Conservation (phyloP, 495 filamentous ascomycete species). For the Podospora fimiseda region DNA sequence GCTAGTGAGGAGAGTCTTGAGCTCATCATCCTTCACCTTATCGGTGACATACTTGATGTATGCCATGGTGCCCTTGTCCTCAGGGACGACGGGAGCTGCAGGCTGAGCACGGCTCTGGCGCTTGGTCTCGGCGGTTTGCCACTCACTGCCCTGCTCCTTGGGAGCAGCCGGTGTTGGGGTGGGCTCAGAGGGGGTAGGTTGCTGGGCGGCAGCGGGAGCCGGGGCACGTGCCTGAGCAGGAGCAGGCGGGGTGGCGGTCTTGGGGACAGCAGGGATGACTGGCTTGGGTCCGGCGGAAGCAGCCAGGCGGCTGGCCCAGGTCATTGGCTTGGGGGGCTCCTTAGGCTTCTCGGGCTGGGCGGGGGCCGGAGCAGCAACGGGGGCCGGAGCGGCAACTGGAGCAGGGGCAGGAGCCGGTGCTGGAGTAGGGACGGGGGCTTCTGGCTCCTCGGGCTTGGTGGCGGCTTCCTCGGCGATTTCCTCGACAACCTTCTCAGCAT, state of each 20-base stretch:
- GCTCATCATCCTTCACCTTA: conserved; percentile 62
- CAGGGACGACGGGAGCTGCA: conserved; percentile 39
- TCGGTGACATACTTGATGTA: conserved; percentile 94
- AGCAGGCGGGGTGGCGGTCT: conserved; percentile 39
- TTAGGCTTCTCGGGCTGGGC: conserved; percentile 33
- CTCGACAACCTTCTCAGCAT: conserved; percentile 33
- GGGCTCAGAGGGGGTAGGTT: conserved; percentile 11
- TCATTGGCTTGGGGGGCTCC: conserved; percentile 59
- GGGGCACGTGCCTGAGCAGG: conserved; percentile 26
- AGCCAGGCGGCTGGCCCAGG: conserved; percentile 77
- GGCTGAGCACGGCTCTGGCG: conserved; percentile 63
- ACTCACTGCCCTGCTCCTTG: conserved; percentile 51
- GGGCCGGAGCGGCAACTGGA: conserved; percentile 32
- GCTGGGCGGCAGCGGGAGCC: conserved; percentile 24
- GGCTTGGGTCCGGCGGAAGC: conserved; percentile 43
- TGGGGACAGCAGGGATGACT: conserved; percentile 23
- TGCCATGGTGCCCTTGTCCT: conserved; percentile 64
- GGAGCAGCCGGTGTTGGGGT: conserved; percentile 23
- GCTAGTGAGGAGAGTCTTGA: conserved; percentile 57
- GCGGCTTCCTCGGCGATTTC: conserved; percentile 43
- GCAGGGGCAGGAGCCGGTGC: conserved; percentile 38
- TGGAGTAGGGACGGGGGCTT: conserved; percentile 55
- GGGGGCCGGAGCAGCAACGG: conserved; percentile 30
- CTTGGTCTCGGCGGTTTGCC: conserved; percentile 85
- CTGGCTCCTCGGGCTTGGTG: conserved; percentile 51